Percentiles rank a stretch among this genome's conserved stretches.
Conservation (phyloP, 2,329 filamentous ascomycete species). For the Pseudogymnoascus sp. region DNA sequence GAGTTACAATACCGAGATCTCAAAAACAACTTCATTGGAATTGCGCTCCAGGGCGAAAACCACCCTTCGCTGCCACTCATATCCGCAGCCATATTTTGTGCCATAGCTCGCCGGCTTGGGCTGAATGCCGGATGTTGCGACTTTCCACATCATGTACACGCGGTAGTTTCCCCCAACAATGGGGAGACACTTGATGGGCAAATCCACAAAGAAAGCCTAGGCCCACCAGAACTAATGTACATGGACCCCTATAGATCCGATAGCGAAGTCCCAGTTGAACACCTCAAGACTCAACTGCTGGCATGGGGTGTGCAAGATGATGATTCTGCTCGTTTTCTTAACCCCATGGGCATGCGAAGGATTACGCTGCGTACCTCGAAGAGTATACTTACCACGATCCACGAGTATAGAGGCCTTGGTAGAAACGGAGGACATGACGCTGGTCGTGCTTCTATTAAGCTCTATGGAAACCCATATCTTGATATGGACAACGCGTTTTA, state of each 20-base stretch:
- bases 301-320: constrained; percentile 35
- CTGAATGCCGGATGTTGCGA: constrained; percentile 70
- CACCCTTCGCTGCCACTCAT: constrained; percentile 81
- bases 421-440: constrained; percentile 16
- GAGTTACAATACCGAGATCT: constrained; percentile 65
- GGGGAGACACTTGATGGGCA: constrained; percentile 52
- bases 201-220: constrained; percentile 32
- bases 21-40: constrained; percentile 79
- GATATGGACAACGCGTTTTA: constrained; percentile 33
- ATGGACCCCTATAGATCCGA: constrained; percentile 71
- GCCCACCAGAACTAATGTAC: constrained; percentile 55
- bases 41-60: constrained; percentile 61
- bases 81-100: constrained; percentile 78
- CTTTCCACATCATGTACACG: constrained; percentile 79
- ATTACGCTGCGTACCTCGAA: constrained; percentile 68
- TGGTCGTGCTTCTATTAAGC: constrained; percentile 31
- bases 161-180: constrained; percentile 56
- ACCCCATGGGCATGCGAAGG: constrained; percentile 53
- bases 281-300: constrained; percentile 52
- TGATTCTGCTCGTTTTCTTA: constrained; percentile 46
- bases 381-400: constrained; percentile 70
- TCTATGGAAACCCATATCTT: constrained; percentile 26
- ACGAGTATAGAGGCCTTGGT: constrained; percentile 36
- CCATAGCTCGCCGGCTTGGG: constrained; percentile 63
- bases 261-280: constrained; percentile 52